Base-by-base conservation (phyloP, 139 green algal genomes). In the Chlamydomonas sphaeroides region DNA sequence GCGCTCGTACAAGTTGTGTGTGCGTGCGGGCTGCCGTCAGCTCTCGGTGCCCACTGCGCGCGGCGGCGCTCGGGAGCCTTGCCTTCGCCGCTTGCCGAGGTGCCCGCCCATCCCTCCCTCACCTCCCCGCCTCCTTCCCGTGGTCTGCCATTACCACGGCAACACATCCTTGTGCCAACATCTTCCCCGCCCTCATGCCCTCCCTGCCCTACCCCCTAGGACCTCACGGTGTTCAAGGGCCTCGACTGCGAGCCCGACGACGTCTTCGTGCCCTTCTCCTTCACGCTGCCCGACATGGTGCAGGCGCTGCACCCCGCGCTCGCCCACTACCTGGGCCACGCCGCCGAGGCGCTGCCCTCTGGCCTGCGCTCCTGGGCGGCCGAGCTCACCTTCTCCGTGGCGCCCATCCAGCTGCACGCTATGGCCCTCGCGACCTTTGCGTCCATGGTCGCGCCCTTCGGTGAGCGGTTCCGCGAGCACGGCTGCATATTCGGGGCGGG, bases 381-480 rank as follows among this genome's bases (percentile, higher is more conserved):
- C 28, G 57, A 85, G 51, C 36, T 71, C n/a, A 71, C 79, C 30
- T 71, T 85, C 65, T 49, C 28, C 20, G 67, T 79, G 41, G 79
- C 79, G 68, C 92, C 90, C 1, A 90, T 95, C 63, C 88, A 89
- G 78, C 56, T 93, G 36, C 95, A 98, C 81, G 93, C 90, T 41
- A 80, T 97, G 57, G 89, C 92, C 25, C 85, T 99, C 69, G 93
- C 95, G 0, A 56, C 94, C 10, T 99, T 99, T 86, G 97, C 97
- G 4, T 98, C 95, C 28, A 79, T 96, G 68, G 97, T 99, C 65
- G 96, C 97, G 26, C 97, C 97, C 21, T 99, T 99, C 89, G 97
- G 94, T 91, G 86, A 78, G 88, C n/a, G n/a, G n/a, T n/a, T n/a
- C n/a, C n/a, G n/a, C n/a, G n/a, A n/a, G n/a, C n/a, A n/a, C n/a